Evolutionary conservation across 495 filamentous ascomycete species (phyloP), one percentile per base, ranked within the genome.

Genomic region (Podospora tetraspora): DNA sequence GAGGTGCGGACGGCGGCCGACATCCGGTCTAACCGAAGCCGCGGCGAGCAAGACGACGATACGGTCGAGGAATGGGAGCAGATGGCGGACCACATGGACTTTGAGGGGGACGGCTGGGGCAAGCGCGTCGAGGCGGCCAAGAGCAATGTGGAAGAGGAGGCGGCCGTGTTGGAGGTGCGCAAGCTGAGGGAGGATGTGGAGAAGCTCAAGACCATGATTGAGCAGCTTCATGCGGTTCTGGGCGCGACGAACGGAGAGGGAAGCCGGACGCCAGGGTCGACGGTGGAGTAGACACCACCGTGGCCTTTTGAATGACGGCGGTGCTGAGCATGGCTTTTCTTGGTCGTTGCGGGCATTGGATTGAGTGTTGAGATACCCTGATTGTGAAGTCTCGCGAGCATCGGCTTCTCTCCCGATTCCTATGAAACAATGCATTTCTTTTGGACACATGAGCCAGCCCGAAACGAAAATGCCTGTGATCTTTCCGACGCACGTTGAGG

Each of bases 1-100:
- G 95, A 99, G 76, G 86, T 85, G 5, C 83, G 85, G 7, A 82
- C 88, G 29, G 95, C 95, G 3, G 77, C 80, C 52, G 82, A 81
- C 19, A 91, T 99, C 59, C 81, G 80, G 8, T 79, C 77, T 32
- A 98, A 97, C 73, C 85, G 96, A 2, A 83, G 83, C 16, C 81
- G 89, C 16, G 92, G 93, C 12, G 94, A 97, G 72, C 88, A 89
- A n/a, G 95, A 98, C 68, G 95, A 99, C 70, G 92, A 96, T 71
- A 86, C 84, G 2, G 76, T 90, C 13, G 91, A 98, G 77, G 94
- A 98, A 75, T 99, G 95, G 95, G 95, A 98, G 74, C 88, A 94
- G 76, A 84, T 94, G 78, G 81, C 82, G 3, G 82, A 79, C 1
- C 85, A 90, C 29, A 73, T 96, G 9, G 90, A 95, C 73, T 90